Percentiles rank a stretch among this genome's conserved stretches.
Conservation (phyloP, 169 alveolate genomes). For the Ichthyophthirius multifiliis region DNA sequence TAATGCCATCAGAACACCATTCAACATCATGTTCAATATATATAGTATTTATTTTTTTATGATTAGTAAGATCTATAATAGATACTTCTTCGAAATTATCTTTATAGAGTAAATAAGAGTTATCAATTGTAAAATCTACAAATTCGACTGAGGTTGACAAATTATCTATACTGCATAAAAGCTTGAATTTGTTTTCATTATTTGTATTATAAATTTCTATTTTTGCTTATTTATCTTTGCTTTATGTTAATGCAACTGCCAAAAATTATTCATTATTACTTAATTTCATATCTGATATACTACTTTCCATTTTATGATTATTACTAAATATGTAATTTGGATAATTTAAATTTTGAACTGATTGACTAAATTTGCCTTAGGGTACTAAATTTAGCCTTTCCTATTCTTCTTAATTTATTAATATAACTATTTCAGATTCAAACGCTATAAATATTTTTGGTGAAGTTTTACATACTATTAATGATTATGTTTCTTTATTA, state of each 20-base stretch:
- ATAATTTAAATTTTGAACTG: conserved; percentile 61
- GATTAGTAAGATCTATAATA: conserved; percentile 64
- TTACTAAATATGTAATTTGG: too few species aligned
- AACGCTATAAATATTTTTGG: conserved; percentile 71
- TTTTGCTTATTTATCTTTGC: conserved; percentile 57
- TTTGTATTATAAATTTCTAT: conserved; percentile 72
- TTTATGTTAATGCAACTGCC: conserved; percentile 70
- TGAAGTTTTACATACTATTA: conserved; percentile 66
- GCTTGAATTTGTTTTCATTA: conserved; percentile 58
- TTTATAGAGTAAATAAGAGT: conserved; percentile 68
- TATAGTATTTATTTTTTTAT: conserved; percentile 60
- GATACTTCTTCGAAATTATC: conserved; percentile 78
- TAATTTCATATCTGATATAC: conserved; percentile 78
- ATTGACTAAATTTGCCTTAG: conserved; percentile 71
- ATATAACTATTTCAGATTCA: conserved; percentile 65
- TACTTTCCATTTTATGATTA: conserved; percentile 38
- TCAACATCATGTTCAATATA: conserved; percentile 68
- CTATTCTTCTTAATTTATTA: conserved; percentile 56
- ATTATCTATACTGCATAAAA: conserved; percentile 56
- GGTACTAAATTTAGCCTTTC: conserved; percentile 70
- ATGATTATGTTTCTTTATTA: conserved; percentile 50
- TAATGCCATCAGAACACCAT: conserved; percentile 83
- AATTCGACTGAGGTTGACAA: conserved; percentile 69
- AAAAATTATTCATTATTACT: conserved; percentile 67
- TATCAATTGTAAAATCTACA: conserved; percentile 77